Conservation (phyloP, 2,329 filamentous ascomycete species). For the Clarireedia homoeocarpa region DNA sequence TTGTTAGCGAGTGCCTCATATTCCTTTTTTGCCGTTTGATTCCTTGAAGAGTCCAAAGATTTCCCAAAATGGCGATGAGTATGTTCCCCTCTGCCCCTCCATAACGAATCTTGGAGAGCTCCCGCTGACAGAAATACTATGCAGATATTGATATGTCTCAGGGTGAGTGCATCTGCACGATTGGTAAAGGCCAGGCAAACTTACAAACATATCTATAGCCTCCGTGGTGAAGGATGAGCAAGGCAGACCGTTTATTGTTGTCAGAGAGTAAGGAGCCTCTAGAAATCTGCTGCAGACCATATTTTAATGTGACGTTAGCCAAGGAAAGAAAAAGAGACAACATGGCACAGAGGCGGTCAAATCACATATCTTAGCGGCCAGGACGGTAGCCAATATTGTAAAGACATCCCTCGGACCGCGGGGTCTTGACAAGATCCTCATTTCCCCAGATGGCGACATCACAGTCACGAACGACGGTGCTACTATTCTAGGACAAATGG, state of each 20-base stretch:
- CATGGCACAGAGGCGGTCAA: slow-evolving; percentile 97
- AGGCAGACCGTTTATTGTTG: slow-evolving; percentile 94
- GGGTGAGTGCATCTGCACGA: slow-evolving; percentile 46
- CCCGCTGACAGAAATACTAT: slow-evolving; percentile 19
- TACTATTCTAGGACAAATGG: slow-evolving; percentile 96
- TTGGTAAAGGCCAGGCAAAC: slow-evolving; percentile 5
- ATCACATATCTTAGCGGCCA: slow-evolving; percentile 92
- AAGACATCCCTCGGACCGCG: slow-evolving; percentile 94
- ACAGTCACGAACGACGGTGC: slow-evolving; percentile 99
- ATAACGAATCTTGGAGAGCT: slow-evolving; percentile 21
- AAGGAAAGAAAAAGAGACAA: slow-evolving; percentile 95
- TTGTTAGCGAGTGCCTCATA: background rate
- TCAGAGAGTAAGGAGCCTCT: slow-evolving; percentile 71
- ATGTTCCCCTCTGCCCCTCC: slow-evolving; percentile 29
- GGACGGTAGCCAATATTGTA: slow-evolving; percentile 93
- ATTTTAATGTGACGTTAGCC: slow-evolving; percentile 44
- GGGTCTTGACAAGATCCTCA: slow-evolving; percentile 97
- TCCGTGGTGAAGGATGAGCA: slow-evolving; percentile 92
- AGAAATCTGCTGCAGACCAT: slow-evolving; percentile 14
- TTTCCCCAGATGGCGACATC: slow-evolving; percentile 97
- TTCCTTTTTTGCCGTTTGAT: slow-evolving; percentile 5
- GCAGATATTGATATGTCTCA: slow-evolving; percentile 77
- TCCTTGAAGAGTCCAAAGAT: slow-evolving; percentile 12
- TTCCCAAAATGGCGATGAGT: slow-evolving; percentile 52
- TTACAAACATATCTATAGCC: slow-evolving; percentile 36